Base-by-base conservation (phyloP, 2,329 filamentous ascomycete species). In the Cladorrhinum sp. region DNA sequence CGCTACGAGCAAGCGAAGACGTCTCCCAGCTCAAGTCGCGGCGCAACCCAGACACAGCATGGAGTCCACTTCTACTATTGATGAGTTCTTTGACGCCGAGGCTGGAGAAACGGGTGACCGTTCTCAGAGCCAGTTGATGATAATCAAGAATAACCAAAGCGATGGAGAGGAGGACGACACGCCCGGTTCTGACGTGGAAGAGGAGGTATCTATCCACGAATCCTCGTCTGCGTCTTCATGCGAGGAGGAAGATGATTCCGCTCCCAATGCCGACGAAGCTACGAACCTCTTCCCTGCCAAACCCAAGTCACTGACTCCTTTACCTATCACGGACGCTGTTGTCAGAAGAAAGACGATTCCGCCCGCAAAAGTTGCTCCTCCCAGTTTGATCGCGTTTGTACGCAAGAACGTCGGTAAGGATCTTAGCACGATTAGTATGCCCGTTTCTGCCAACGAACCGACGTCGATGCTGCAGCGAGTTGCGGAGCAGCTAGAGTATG, bases 361-460 rank as follows among this genome's bases (percentile, higher is more conserved):
- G 2, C 80, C 89, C 1, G 86, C 93, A 6, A 92, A 88, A 25
- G 86, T 92, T 13, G 79, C 87, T 60, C 95, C 95, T 0, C 95
- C 95, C 0, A 96, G 92, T 72, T 79, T 99, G 57, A 96, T 99
- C 66, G 91, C 91, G 0, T 96, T 98, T 73, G 82, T 98, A 29
- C 87, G 95, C 67, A 99, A 98, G 75, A 99, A 99, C 68, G 95
- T 98, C 9, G 95, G 95, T 71, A 99, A 99, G 75, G 95, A 99
- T 74, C 80, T 99, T 53, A 96, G 92, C 62, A 96, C 92, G 2
- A 96, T 99, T 66, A 93, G 92, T 52, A 98, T 98, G 93, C 95
- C 95, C 0, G 95, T 97, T 1, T 96, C 93, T 3, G 88, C 93
- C 23, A 99, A 99, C 74, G 95, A 99, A 72, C 95, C 95, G 0